phyloP scores from a whole-genome alignment of 495 filamentous ascomycete genomes.

The Penicillium roqueforti region DNA sequence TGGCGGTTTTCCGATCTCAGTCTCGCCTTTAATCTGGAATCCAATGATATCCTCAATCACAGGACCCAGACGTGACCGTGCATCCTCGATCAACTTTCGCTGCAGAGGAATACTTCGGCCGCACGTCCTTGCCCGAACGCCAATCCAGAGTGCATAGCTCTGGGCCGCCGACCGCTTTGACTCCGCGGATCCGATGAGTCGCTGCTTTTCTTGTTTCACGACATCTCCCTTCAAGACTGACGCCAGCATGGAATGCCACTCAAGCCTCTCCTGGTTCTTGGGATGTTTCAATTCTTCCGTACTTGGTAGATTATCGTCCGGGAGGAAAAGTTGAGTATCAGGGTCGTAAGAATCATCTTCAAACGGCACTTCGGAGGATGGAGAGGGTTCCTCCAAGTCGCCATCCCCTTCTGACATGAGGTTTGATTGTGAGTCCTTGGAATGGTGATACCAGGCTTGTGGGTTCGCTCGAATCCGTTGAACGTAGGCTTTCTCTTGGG shows the following conservation, averaged over 20 bases:
- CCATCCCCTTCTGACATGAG: slow-evolving; percentile 67
- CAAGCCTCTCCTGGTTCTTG: slow-evolving; percentile 82
- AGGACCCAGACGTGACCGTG: slow-evolving; percentile 60
- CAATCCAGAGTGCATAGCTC: slow-evolving; percentile 85
- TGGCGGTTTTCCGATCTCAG: slow-evolving; percentile 82
- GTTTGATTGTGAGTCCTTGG: slow-evolving; percentile 62
- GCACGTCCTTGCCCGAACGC: slow-evolving; percentile 73
- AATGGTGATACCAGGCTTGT: slow-evolving; percentile 64
- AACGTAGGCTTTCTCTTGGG: slow-evolving; percentile 78
- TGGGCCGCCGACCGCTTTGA: slow-evolving; percentile 65
- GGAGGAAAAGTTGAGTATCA: slow-evolving; percentile 86
- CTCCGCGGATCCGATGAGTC: slow-evolving; percentile 79
- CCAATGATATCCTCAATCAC: slow-evolving; percentile 80
- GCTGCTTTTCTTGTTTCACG: slow-evolving; percentile 94
- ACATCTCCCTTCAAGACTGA: slow-evolving; percentile 95
- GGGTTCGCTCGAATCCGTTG: slow-evolving; percentile 70
- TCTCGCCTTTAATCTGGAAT: slow-evolving; percentile 91
- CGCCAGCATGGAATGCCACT: slow-evolving; percentile 98
- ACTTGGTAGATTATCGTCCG: slow-evolving; percentile 79
- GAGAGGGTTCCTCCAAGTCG: slow-evolving; percentile 86
- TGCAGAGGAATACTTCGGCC: slow-evolving; percentile 81
- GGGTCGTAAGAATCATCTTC: slow-evolving; percentile 85
- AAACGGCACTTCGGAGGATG: slow-evolving; percentile 75
- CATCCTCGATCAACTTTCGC: slow-evolving; percentile 76
- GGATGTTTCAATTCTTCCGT: slow-evolving; percentile 85